Percentiles rank a stretch among this genome's conserved stretches.
These are phyloP conservation scores for Angomonas deanei DNA, from an alignment of 208 protist genomes.

Conservation along the genomic window DNA sequence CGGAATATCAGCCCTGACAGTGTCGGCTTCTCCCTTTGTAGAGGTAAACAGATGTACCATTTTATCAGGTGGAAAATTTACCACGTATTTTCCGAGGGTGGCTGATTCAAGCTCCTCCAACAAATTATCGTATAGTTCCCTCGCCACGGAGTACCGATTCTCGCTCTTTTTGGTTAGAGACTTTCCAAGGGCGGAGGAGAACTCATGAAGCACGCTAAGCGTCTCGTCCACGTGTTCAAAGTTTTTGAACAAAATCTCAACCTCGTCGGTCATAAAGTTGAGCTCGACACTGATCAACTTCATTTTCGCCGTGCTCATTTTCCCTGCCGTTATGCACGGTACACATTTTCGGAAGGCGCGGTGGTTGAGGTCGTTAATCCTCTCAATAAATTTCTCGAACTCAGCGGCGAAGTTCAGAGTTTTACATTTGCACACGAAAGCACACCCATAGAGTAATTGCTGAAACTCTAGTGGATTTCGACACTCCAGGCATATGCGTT, in stretches of 20 bases:
- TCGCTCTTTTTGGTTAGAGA: neutral
- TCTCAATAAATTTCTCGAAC: neutral
- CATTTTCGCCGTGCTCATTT: neutral
- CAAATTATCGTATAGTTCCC: neutral
- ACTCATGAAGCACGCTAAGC: neutral
- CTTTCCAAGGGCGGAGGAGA: conserved; percentile 24
- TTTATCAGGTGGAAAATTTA: neutral
- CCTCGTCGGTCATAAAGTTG: conserved; percentile 17
- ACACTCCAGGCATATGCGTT: neutral
- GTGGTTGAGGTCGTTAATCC: neutral
- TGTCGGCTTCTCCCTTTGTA: neutral
- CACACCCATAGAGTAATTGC: neutral
- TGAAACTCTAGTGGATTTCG: neutral
- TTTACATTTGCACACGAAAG: neutral
- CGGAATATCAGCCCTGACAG: conserved; percentile 10
- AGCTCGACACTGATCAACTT: conserved; percentile 44
- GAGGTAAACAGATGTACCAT: neutral
- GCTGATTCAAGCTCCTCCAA: neutral
- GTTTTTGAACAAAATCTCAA: conserved; percentile 18
- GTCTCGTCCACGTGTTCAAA: conserved; percentile 11
- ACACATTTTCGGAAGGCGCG: neutral
- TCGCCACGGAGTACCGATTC: neutral
- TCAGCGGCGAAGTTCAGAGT: neutral
- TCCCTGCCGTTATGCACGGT: neutral
- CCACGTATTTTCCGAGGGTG: neutral